Base-by-base conservation (phyloP, 768 basidiomycete species). In the Lanmaoa pseudosensibilis region DNA sequence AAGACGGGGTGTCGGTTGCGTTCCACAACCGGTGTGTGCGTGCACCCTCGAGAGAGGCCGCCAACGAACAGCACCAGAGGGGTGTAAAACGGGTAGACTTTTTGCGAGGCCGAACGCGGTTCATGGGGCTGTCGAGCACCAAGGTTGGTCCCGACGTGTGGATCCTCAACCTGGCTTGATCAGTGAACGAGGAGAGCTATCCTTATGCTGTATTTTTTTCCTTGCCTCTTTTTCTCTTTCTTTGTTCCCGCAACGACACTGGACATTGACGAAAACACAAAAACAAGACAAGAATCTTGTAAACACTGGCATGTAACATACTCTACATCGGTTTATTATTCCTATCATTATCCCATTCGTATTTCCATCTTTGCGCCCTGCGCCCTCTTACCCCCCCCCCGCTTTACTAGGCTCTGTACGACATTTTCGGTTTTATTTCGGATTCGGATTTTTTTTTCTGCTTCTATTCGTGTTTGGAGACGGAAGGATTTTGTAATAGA, bases 71-170 rank as follows among this genome's bases (percentile, higher is more conserved):
- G 66, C 71, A 74, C 57, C 60, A 60, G 12, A 79, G 79, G 62
- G 82, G 81, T 0, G 60, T 85, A 19, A 83, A 79, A 66, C 69
- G 82, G 48, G 75, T 86, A 0, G 84, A 86, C 66, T 84, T 83
- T 61, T 67, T 86, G 46, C 66, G 73, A 47, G 75, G 69, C 23
- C 69, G 66, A 18, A 75, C 68, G 3, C 74, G 68, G 61, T 79
- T 85, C 67, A 77, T 75, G 56, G 84, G 84, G 18, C 54, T 83
- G 36, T 71, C 76, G 8, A 73, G 77, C 58, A 72, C 67, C 49
- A 66, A 65, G 46, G 61, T 70, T 0, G 70, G 70, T 4, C 72
- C 74, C 7, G 75, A 80, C 34, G 71, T 71, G 2, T 74, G 80
- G 73, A 13, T 45, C 34, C 30, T 73, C 10, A 73, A 73, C 61